Conservation (phyloP, 2,329 filamentous ascomycete genomes). For the Mariannaea elegans region DNA sequence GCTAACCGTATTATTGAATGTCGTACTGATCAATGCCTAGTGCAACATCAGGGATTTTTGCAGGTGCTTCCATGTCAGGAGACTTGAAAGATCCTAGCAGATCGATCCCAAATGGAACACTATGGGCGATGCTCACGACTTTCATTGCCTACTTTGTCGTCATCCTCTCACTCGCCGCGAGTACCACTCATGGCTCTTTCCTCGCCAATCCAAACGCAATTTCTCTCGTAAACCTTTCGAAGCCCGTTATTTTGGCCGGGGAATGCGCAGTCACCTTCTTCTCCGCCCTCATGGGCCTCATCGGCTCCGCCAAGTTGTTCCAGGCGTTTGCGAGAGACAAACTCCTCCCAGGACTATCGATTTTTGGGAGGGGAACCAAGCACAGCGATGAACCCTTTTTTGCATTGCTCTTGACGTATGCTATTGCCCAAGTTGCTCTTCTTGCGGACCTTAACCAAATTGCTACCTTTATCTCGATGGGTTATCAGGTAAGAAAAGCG, state of each 20-base stretch:
- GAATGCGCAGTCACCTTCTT: constrained; percentile 87
- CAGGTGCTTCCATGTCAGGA: constrained; percentile 89
- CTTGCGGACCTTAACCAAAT: constrained; percentile 88
- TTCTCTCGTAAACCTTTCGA: constrained; percentile 81
- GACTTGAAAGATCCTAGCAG: constrained; percentile 85
- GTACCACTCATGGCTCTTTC: constrained; percentile 77
- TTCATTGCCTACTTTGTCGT: constrained; percentile 80
- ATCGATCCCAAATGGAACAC: constrained; percentile 84
- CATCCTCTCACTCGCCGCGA: constrained; percentile 80
- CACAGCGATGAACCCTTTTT: constrained; percentile 78
- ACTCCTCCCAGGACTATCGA: constrained; percentile 76
- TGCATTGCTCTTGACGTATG: constrained; percentile 79
- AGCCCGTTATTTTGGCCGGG: constrained; percentile 77
- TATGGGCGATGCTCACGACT: constrained; percentile 79
- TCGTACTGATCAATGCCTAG: constrained; percentile 32
- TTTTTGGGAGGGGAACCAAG: constrained; percentile 79
- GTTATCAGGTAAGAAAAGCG: constrained; percentile 69
- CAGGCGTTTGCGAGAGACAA: constrained; percentile 84
- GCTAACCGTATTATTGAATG: constrained; percentile 33
- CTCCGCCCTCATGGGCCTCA: constrained; percentile 86
- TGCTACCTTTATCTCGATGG: constrained; percentile 89
- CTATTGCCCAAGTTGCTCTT: constrained; percentile 80
- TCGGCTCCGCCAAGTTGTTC: constrained; percentile 84
- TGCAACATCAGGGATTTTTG: constrained; percentile 66
- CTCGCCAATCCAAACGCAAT: constrained; percentile 81